Conservation (phyloP, 2,329 filamentous ascomycete species). For the Colletotrichum lupini region DNA sequence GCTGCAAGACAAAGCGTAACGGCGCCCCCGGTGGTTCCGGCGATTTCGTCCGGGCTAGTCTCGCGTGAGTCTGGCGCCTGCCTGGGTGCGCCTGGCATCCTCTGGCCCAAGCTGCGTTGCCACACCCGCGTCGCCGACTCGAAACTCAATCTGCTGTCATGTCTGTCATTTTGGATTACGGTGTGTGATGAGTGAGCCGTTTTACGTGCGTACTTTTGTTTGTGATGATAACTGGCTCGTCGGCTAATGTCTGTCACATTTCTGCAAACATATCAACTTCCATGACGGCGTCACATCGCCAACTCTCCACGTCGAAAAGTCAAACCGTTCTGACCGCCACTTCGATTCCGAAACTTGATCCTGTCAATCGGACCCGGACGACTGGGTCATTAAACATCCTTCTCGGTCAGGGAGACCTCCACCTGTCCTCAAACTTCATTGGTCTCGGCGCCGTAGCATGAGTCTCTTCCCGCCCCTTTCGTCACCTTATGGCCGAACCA, state of each 20-base stretch:
- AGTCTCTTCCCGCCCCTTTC: background rate
- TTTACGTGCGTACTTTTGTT: slow-evolving; percentile 10
- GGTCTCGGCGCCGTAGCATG: background rate
- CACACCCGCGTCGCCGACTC: slow-evolving; percentile 9
- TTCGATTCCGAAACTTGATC: slow-evolving; percentile 4
- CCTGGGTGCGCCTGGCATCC: background rate
- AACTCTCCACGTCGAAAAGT: background rate
- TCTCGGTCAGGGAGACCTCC: background rate
- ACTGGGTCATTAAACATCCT: background rate
- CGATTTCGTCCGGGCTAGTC: background rate
- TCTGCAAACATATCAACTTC: background rate
- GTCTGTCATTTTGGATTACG: background rate
- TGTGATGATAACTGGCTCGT: background rate
- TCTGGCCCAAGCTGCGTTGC: background rate
- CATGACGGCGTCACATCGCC: background rate
- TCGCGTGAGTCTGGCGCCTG: background rate
- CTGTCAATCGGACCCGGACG: background rate
- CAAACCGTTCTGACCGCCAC: slow-evolving; percentile 13
- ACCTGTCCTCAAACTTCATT: background rate
- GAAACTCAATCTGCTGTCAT: background rate
- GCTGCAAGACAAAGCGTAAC: slow-evolving; percentile 22
- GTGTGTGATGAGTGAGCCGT: background rate
- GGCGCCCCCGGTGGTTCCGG: slow-evolving; percentile 18
- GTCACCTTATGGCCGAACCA: background rate
- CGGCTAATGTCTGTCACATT: slow-evolving; percentile 11